Base-by-base conservation (phyloP, 495 filamentous ascomycete genomes). In the Jackrogersella minutella region DNA sequence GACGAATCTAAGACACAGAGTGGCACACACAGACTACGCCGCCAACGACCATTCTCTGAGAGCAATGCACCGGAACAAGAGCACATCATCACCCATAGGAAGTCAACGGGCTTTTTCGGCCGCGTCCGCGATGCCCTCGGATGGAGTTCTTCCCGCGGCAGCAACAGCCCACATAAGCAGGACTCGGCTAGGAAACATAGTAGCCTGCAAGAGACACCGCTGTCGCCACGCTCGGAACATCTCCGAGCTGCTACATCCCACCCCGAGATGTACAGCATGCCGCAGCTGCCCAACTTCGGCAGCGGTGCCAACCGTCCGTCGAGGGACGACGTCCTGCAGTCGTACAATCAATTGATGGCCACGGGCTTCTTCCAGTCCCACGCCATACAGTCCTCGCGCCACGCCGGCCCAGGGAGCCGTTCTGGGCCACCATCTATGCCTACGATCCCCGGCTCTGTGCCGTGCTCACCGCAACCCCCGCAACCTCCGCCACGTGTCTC, bases 341-440 rank as follows among this genome's bases (percentile, higher is more conserved):
- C 73, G 33, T 83, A 83, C 58, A 75, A 78, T 58, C 70, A 77
- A 46, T 63, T 83, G 14, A 64, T 82, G 55, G 75, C 76, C 1
- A 76, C 75, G 9, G 81, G 81, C 41, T 83, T 83, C 73, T 83
- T 83, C 54, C 74, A 76, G 30, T 62, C 75, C 17, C 80, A 83
- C 56, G 80, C 79, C 21, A 83, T 82, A 58, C 75, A 80, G 13
- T 79, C 78, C 9, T 81, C 80, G 0, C 70, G 81, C 5, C 79
- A 83, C 51, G 72, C 66, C 10, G 37, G 50, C 11, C 72, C 72
- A 11, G 43, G 17, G 34, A 33, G 47, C 30, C 58, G 43, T 33
- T 30, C 65, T 22, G 52, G n/a, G n/a, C n/a, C 61, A 8, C 62
- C 66, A 11, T 72, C 75, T 0, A 37, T 67, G 51, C 64, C 71